Evolutionary conservation across 331 rosid species (phyloP), one percentile per base, ranked within the genome.

Genomic region (Erythrophleum ivorense): DNA sequence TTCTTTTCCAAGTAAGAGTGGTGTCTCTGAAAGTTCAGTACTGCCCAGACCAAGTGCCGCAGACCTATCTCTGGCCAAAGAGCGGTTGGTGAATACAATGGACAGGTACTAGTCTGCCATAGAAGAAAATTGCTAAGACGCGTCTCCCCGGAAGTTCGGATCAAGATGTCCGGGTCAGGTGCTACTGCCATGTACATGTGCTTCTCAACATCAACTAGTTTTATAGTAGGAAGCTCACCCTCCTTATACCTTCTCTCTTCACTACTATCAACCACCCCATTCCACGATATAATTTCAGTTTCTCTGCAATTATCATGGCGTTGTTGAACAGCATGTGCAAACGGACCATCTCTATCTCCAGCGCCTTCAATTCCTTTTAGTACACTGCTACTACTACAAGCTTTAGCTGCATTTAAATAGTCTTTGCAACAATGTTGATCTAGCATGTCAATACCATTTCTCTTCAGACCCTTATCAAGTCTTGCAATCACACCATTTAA

Each of bases 61-160:
- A 89, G 34, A 54, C 92, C 92, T 24, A 89, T 80, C 77, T 89
- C 90, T 59, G 92, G 92, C 92, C 92, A 89, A 40, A 89, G 88
- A 1, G 87, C 88, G 12, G 84, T 16, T 50, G 92, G 90, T 31
- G 90, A 85, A 79, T 86, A 86, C 83, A 88, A 80, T 31, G 84
- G 85, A 53, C 92, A 88, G 41, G 82, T 75, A 77, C 83, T 71
- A 64, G 92, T 89, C 87, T 86, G 90, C 92, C 90, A 89, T 59
- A 89, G 92, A 83, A 89, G 90, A 76, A 89, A 86, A 85, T 86
- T 89, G 72, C 90, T 85, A 50, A 89, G 90, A 0, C 90, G 88
- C 31, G 80, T 77, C 77, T 89, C 90, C 2, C 92, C 92, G 6
- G 88, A 86, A 70, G 85, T 77, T 75, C 92, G 84, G 41, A 89